Evolutionary conservation across 2,329 filamentous ascomycete species (phyloP).

Genomic region (Clonostachys rosea): DNA sequence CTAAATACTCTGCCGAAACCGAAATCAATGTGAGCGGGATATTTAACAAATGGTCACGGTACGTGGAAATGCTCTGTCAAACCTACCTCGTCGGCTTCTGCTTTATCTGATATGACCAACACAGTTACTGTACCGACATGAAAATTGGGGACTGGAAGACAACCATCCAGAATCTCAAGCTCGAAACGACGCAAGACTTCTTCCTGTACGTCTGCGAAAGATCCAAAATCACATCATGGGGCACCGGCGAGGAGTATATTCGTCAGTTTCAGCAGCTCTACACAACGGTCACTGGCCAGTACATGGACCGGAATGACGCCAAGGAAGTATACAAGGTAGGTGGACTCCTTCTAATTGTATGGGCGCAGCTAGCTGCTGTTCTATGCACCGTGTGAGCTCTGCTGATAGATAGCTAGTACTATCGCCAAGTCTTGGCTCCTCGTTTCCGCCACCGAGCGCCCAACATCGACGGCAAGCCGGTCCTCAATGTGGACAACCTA

Average conservation of each 20-base stretch:
- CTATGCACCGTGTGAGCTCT: too few relatives aligned
- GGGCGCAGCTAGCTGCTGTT: too few relatives aligned
- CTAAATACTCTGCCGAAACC: not conserved
- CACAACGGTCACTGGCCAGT: not conserved
- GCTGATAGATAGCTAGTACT: too few relatives aligned
- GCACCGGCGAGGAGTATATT: not conserved
- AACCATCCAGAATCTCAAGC: not conserved
- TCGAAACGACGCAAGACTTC: not conserved
- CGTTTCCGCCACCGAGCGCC: too few relatives aligned
- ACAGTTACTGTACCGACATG: not conserved
- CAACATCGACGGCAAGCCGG: too few relatives aligned
- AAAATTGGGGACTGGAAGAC: not conserved
- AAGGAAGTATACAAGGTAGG: not conserved
- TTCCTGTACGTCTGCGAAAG: not conserved
- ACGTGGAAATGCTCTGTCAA: not conserved
- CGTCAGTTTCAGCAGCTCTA: not conserved
- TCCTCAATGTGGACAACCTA: too few relatives aligned
- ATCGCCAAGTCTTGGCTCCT: too few relatives aligned
- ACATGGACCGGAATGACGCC: not conserved
- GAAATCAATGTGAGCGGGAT: too few relatives aligned
- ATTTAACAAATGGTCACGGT: not conserved
- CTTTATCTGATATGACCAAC: not conserved
- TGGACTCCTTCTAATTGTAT: too few relatives aligned
- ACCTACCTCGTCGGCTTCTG: not conserved
- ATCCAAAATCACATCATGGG: not conserved